A percentile compares a stretch with the other conserved stretches of the same genome.
These are phyloP conservation scores for Dipodascus albidus DNA, from an alignment of 805 yeast genomes.

Conservation along the genomic window DNA sequence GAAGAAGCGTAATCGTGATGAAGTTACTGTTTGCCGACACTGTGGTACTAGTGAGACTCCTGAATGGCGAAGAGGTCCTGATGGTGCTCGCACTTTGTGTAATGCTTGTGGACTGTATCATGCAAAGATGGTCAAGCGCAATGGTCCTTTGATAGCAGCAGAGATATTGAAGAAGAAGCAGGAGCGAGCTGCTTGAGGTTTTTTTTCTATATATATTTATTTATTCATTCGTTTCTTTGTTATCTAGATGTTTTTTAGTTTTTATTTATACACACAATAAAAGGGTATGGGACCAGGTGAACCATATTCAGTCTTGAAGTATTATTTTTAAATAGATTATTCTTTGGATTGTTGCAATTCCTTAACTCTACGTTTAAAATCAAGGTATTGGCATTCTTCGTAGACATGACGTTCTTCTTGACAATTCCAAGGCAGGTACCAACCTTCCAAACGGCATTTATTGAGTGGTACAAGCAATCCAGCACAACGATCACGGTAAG, in stretches of 20 bases:
- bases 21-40: constrained; percentile 28
- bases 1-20: constrained; percentile 10
- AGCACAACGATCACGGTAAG: constrained; percentile 80
- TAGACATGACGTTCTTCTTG: constrained; percentile 67
- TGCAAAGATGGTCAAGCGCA: constrained; percentile 51
- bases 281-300: constrained; percentile 2
- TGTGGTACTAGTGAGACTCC: constrained; percentile 56
- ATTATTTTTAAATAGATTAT: not conserved
- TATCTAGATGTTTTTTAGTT: not conserved
- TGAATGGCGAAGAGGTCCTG: constrained; percentile 78
- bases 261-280: not conserved
- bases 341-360: constrained; percentile 53
- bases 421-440: constrained; percentile 61
- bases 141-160: constrained; percentile 43
- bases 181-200: not conserved
- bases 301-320: not conserved
- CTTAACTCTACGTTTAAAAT: constrained; percentile 67
- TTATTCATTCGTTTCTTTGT: not conserved
- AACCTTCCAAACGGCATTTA: constrained; percentile 47
- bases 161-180: constrained; percentile 23
- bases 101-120: constrained; percentile 76
- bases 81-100: constrained; percentile 63
- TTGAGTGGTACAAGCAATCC: constrained; percentile 46
- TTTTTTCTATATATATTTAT: no score
- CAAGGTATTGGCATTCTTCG: constrained; percentile 77